Percentiles rank a stretch among this genome's conserved stretches.
Conservation (phyloP, 257 asterid genomes). For the Solanum appendiculatum region DNA sequence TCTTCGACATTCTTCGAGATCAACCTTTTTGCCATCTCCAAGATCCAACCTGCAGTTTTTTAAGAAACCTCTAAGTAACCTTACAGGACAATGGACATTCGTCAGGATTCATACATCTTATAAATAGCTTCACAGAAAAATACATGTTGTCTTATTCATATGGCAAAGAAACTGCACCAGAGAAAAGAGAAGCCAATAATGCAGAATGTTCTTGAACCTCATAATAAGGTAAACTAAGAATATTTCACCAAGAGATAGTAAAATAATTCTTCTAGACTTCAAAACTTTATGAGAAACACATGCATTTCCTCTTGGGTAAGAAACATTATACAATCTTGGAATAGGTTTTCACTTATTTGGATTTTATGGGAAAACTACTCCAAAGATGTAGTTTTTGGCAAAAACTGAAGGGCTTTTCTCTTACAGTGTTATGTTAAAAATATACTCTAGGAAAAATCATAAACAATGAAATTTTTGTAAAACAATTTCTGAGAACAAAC, state of each 20-base stretch:
- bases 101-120: background rate
- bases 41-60: conserved; percentile 70
- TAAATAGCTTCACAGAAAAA: background rate
- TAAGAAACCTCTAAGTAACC: background rate
- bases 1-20: conserved; percentile 70
- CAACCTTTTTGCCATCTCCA: conserved; percentile 90
- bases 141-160: background rate
- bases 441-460: too few relatives aligned
- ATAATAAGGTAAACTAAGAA: background rate
- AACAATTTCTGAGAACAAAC: background rate
- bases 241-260: background rate
- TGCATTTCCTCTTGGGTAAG: background rate
- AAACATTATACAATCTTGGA: background rate
- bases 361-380: too few relatives aligned
- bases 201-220: background rate
- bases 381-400: too few relatives aligned
- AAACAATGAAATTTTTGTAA: background rate
- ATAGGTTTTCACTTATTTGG: background rate
- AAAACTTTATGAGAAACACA: background rate
- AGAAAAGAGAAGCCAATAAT: background rate
- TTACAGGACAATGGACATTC: background rate
- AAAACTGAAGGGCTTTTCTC: too few relatives aligned
- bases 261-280: background rate
- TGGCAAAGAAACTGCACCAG: background rate
- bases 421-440: too few relatives aligned